Conservation (phyloP, 805 yeast genomes). For the Clavispora santaluciae region DNA sequence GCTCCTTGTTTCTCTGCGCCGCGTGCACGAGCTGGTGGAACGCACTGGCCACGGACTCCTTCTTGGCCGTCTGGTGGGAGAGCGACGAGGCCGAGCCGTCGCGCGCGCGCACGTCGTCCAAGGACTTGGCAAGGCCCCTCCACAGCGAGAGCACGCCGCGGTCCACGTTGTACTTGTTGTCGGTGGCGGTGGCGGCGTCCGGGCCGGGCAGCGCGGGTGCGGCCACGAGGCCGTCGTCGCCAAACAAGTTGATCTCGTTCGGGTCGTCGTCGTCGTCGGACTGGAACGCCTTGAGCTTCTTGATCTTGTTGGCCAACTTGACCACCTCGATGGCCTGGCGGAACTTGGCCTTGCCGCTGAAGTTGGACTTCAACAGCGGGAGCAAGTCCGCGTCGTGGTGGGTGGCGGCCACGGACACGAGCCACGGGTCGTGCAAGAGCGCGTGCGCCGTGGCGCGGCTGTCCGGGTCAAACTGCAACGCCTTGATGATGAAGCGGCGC, state of each 20-base stretch:
- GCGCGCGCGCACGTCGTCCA: slow-evolving; percentile 15
- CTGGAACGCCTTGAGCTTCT: slow-evolving; percentile 60
- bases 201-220: slow-evolving; percentile 4
- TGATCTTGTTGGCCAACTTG: slow-evolving; percentile 72
- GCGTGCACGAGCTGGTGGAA: slow-evolving; percentile 70
- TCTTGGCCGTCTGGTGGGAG: slow-evolving; percentile 11
- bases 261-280: slow-evolving; percentile 54
- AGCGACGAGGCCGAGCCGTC: slow-evolving; percentile 23
- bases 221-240: slow-evolving; percentile 23
- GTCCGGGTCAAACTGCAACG: slow-evolving; percentile 63
- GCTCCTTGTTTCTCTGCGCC: slow-evolving; percentile 57
- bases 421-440: slow-evolving; percentile 71
- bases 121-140: slow-evolving; percentile 23
- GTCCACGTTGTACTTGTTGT: slow-evolving; percentile 6
- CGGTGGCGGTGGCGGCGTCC: slow-evolving; percentile 2
- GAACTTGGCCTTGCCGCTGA: slow-evolving; percentile 79
- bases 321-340: slow-evolving; percentile 83
- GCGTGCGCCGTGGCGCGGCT: slow-evolving; percentile 65
- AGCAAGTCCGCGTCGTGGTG: slow-evolving; percentile 62
- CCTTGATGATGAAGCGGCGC: slow-evolving; percentile 65
- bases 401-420: slow-evolving; percentile 42
- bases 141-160: slow-evolving; percentile 21
- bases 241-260: slow-evolving; percentile 40
- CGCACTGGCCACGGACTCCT: slow-evolving; percentile 46
- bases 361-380: slow-evolving; percentile 74